Percentiles rank a stretch among this genome's conserved stretches.
Conservation (phyloP, 2,329 filamentous ascomycete genomes). For the Colletotrichum sp. region DNA sequence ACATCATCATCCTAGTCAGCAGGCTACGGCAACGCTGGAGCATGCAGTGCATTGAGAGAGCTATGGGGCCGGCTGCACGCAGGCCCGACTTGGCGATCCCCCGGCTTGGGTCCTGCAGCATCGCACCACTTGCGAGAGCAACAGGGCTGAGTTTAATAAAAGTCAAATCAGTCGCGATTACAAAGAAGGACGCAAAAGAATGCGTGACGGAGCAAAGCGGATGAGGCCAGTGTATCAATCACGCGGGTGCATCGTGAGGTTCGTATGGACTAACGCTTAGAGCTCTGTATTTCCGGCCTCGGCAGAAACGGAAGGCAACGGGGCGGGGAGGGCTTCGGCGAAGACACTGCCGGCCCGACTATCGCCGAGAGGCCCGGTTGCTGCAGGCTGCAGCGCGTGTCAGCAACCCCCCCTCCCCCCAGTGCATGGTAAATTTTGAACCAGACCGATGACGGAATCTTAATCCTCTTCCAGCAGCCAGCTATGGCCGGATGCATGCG, state of each 20-base stretch:
- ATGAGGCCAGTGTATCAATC: background rate
- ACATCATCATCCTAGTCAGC: background rate
- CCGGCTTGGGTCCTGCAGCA: background rate
- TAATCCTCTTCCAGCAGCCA: background rate
- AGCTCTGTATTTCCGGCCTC: background rate
- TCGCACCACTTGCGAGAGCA: background rate
- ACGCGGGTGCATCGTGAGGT: background rate
- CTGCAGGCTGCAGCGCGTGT: background rate
- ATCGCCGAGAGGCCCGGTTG: conserved; percentile 2
- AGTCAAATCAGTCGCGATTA: background rate
- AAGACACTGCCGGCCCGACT: conserved; percentile 7
- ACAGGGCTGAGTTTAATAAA: background rate
- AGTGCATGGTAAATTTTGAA: conserved; percentile 8
- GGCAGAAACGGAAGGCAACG: background rate
- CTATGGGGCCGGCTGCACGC: background rate
- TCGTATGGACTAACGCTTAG: background rate
- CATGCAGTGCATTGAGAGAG: background rate
- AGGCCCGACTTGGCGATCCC: background rate
- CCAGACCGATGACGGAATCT: conserved; percentile 14
- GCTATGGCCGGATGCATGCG: background rate
- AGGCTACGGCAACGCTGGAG: background rate
- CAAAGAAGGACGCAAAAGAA: background rate
- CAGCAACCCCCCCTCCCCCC: background rate
- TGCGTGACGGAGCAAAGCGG: background rate
- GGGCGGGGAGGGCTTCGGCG: background rate